These are phyloP conservation scores for Populus tomentosa DNA, from an alignment of 441 rosid genomes.

Conservation along the genomic window DNA sequence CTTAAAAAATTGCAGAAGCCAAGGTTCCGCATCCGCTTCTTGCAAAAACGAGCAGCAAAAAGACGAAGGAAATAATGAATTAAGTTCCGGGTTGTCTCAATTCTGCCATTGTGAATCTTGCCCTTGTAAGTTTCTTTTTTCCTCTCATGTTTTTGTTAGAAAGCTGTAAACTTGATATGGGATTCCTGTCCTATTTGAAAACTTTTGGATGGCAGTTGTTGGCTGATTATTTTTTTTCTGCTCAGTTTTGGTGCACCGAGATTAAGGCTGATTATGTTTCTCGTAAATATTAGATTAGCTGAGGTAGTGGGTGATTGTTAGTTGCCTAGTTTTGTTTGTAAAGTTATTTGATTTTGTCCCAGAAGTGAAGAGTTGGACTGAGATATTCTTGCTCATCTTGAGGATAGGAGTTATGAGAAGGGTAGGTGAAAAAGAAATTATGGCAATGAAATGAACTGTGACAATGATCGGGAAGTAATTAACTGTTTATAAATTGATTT, in stretches of 20 bases:
- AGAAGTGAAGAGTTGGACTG: no score
- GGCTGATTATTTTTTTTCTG: not conserved
- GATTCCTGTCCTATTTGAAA: not conserved
- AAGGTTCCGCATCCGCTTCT: slow-evolving; percentile 21
- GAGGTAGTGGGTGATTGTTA: not conserved
- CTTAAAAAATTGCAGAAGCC: slow-evolving; percentile 58
- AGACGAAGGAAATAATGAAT: slow-evolving; percentile 4
- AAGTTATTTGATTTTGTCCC: not conserved
- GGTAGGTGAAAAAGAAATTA: not conserved
- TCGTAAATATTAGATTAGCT: not conserved
- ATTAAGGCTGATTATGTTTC: not conserved
- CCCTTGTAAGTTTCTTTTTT: slow-evolving; percentile 36
- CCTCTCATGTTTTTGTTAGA: not conserved
- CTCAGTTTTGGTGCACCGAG: not conserved
- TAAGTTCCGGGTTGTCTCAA: slow-evolving; percentile 6
- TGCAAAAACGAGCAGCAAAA: not conserved
- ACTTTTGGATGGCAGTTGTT: not conserved
- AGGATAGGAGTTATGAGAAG: not conserved
- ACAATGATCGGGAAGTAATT: no score
- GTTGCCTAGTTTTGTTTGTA: not conserved
- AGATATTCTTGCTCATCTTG: no score
- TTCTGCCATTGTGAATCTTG: slow-evolving; percentile 60
- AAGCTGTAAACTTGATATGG: not conserved
- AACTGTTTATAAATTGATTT: no score
- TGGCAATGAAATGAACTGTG: not conserved